Base-by-base conservation (phyloP, 768 basidiomycete species). In the Termitomyces eurrhizus region DNA sequence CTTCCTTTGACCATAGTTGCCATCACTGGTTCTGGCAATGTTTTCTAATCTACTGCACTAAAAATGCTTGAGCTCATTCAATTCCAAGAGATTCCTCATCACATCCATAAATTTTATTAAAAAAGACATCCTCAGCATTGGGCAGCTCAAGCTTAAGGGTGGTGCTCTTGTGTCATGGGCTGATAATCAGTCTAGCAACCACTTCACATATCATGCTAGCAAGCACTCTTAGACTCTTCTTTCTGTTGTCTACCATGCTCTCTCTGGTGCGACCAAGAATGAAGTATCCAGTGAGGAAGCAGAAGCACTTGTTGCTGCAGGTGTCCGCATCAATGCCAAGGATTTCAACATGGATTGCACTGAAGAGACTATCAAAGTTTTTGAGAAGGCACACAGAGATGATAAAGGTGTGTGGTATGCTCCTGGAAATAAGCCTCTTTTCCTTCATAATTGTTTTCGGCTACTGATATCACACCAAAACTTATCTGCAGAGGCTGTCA, bases 321-420 rank as follows among this genome's bases (percentile, higher is more conserved):
- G 89, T 61, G 81, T 81, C 62, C 74, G 83, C 67, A 84, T 89
- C 73, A 81, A 90, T 52, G 88, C 89, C 57, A 88, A 91, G 72
- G 89, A 88, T 36, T 87, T 84, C 64, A 89, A 88, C 78, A 89
- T 89, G 86, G 88, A 87, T 50, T 88, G 82, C 74, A 89, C 87
- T 7, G 76, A 82, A 66, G 87, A 87, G 68, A 88, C 88, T 55
- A 83, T 91, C 70, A 82, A 85, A 57, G 77, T 89, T 61, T 90
- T 89, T 71, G 89, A 91, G 75, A 72, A 73, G 4, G 79, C 83
- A 35, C 83, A 88, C 58, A 79, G 77, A 66, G 67, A 77, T 36
- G 79, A 80, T 52, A 72, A 72, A 51, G 77, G 80, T 61, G 75
- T 83, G 57, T 89, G 86, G 86, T 90, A 89, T 73, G 87, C 86